Percentiles rank a stretch among this genome's conserved stretches.
phyloP scores from a whole-genome alignment of 2,329 filamentous ascomycete species.

The Exophiala bonariae region DNA sequence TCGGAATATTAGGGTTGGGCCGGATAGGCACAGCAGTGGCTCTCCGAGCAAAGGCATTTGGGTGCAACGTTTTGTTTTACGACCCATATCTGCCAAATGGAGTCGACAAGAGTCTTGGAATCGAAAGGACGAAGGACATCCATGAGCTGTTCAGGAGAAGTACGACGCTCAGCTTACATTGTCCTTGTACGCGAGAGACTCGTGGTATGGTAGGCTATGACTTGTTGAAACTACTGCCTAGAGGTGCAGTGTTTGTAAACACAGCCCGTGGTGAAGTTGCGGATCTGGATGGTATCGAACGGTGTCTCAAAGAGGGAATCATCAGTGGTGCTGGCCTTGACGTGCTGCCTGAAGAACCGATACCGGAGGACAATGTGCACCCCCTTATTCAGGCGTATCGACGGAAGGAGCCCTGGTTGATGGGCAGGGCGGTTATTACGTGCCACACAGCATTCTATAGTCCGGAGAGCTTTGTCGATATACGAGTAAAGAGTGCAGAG shows the following conservation, averaged over 20 bases:
- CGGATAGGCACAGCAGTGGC: constrained; percentile 65
- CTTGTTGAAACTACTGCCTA: constrained; percentile 58
- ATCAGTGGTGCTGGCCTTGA: constrained; percentile 25
- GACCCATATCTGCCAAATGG: constrained; percentile 56
- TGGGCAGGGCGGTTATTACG: constrained; percentile 22
- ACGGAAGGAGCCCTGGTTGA: constrained; percentile 23
- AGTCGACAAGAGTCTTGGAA: constrained; percentile 51
- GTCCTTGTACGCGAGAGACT: constrained; percentile 62
- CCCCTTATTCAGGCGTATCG: constrained; percentile 26
- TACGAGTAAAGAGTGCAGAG: constrained; percentile 23
- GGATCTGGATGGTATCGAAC: constrained; percentile 55
- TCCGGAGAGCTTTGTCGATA: constrained; percentile 26
- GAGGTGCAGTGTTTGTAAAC: constrained; percentile 63
- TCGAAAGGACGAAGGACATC: constrained; percentile 41
- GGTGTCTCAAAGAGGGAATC: constrained; percentile 21
- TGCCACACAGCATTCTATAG: constrained; percentile 28
- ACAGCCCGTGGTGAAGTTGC: constrained; percentile 68
- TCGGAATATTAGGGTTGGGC: constrained; percentile 66
- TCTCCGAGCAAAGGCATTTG: constrained; percentile 64
- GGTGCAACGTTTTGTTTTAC: constrained; percentile 61
- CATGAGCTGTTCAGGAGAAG: constrained; percentile 55
- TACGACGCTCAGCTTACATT: constrained; percentile 67
- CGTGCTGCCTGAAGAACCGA: constrained; percentile 26
- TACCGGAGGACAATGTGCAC: constrained; percentile 23
- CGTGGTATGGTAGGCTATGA: constrained; percentile 60